Evolutionary conservation across 768 basidiomycete species (phyloP).

Genomic region (Russula sp.): DNA sequence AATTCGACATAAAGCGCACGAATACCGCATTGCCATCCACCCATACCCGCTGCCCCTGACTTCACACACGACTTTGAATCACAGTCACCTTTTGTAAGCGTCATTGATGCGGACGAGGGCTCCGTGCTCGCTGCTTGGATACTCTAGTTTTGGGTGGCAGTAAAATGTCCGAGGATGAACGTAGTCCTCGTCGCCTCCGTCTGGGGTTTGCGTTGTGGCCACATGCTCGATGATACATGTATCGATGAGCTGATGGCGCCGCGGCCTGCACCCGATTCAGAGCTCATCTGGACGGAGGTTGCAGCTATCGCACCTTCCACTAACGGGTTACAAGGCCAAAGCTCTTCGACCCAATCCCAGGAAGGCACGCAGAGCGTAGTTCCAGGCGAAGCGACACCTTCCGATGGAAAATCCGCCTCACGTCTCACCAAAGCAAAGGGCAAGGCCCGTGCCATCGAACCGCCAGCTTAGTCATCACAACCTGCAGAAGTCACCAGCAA

Average conservation of each 20-base stretch:
- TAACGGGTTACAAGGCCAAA: neutral
- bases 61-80: constrained; percentile 67
- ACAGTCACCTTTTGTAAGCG: constrained; percentile 39
- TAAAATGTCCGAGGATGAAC: constrained; percentile 43
- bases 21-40: constrained; percentile 62
- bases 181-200: constrained; percentile 56
- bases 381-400: neutral
- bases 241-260: constrained; percentile 56
- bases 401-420: neutral
- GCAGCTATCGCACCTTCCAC: neutral
- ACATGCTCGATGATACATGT: constrained; percentile 77
- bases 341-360: neutral
- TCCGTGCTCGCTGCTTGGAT: constrained; percentile 65
- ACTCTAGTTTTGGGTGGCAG: constrained; percentile 56
- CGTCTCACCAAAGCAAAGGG: neutral
- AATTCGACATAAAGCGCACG: constrained; percentile 34
- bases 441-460: constrained; percentile 1
- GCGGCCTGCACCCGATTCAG: neutral
- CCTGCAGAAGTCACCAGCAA: neutral
- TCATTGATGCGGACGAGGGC: constrained; percentile 49
- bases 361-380: neutral
- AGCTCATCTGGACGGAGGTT: neutral
- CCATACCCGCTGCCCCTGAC: constrained; percentile 52
- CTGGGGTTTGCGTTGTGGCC: constrained; percentile 75
- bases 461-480: constrained; percentile 3